A percentile compares a stretch with the other conserved stretches of the same genome.
Conservation (phyloP, 148 eudicot species). For the Rhododendron ferrugineum region DNA sequence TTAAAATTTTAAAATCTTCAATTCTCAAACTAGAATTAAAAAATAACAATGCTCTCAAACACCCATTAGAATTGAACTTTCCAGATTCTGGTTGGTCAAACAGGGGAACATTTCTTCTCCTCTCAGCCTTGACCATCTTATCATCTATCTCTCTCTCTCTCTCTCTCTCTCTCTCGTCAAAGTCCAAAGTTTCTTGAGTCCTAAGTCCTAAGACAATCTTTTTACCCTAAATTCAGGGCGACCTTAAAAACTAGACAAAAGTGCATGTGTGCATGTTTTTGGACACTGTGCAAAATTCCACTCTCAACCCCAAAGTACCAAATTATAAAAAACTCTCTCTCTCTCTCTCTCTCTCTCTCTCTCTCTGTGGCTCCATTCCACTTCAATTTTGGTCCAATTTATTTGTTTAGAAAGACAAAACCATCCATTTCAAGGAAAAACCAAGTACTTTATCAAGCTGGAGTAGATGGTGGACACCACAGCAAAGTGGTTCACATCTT, state of each 20-base stretch:
- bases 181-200: neutral
- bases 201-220: neutral
- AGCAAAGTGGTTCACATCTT: slow-evolving; percentile 5
- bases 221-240: slow-evolving; percentile 1
- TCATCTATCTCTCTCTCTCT: neutral
- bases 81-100: neutral
- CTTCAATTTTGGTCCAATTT: neutral
- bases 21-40: too few relatives aligned
- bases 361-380: neutral
- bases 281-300: slow-evolving; percentile 3
- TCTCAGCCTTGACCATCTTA: neutral
- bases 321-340: neutral
- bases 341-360: neutral
- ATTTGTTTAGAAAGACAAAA: neutral
- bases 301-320: neutral
- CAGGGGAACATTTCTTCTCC: neutral
- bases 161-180: slow-evolving; percentile 6
- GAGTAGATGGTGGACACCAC: slow-evolving; percentile 5
- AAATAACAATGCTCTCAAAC: too few relatives aligned
- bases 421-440: slow-evolving; percentile 4
- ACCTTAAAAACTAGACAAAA: neutral
- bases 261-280: slow-evolving; percentile 1
- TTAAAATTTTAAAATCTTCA: too few relatives aligned
- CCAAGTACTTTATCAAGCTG: neutral
- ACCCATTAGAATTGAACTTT: neutral